Base-by-base conservation (phyloP, 202 grass and related monocot genomes). In the Cymbopogon flexuosus region DNA sequence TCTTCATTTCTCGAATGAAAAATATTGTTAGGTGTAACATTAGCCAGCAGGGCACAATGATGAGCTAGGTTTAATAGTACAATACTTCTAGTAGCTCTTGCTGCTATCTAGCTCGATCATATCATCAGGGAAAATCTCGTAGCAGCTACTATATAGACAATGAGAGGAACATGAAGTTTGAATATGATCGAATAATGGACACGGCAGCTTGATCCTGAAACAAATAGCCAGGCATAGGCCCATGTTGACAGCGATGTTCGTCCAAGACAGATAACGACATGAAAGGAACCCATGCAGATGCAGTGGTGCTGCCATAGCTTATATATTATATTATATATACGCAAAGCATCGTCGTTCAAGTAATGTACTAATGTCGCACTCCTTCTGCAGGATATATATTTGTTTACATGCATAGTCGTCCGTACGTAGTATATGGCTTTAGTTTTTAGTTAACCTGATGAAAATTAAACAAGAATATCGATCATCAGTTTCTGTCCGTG, bases 201-300 rank as follows among this genome's bases (percentile, higher is more conserved):
- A 49, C 40, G 22, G 45, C 62, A 79, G 43, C 75, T 85, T 85
- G 15, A 52, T 85, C 34, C 13, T 30, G 57, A 85, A 65, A 72
- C 59, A 29, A 66, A 15, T 29, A 31, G 24, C 43, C 13, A 16
- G 22, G 59, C 59, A 79, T 72, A 84, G 83, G 75, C 68, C 75
- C 76, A 79, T 57, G 67, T 45, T 79, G 76, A 85, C 30, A 85
- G 35, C 60, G 24, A 85, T 23, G 45, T 85, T 67, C 76, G 77
- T 86, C 84, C 84, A 86, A 86, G 84, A 80, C 18, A 60, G 76
- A 85, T 33, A 85, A 74, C 61, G 76, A 80, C 76, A 68, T 66
- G 47, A 35, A 59, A 80, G 61, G 42, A 68, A 76, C n/a, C 34
- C 81, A 83, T 59, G 81, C 62, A 24, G 23, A 36, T 36, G 35